These are phyloP conservation scores for Pseudocercospora cruenta DNA, from an alignment of 2,329 filamentous ascomycete species.

Conservation along the genomic window DNA sequence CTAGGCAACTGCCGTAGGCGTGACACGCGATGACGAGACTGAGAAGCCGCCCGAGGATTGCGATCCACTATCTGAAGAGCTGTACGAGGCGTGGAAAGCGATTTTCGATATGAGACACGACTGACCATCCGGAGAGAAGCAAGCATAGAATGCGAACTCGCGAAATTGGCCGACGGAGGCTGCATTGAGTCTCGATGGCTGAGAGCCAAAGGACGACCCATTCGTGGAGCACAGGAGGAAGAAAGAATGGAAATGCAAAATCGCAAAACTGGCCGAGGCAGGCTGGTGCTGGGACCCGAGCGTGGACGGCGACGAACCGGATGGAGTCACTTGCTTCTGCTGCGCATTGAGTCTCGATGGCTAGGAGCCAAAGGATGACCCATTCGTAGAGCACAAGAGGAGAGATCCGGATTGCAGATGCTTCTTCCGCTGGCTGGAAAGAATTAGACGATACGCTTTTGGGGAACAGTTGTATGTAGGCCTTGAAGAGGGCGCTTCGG, in stretches of 20 bases:
- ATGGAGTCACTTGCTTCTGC: slow-evolving; percentile 89
- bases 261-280: slow-evolving; percentile 85
- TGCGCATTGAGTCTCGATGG: slow-evolving; percentile 88
- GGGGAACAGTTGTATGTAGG: too few species aligned
- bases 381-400: slow-evolving; percentile 83
- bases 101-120: slow-evolving; percentile 70
- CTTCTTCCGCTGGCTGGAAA: slow-evolving; percentile 54
- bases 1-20: too few species aligned
- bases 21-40: slow-evolving; percentile 58
- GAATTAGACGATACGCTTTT: too few species aligned
- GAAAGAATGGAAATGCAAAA: slow-evolving; percentile 86
- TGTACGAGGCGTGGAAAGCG: slow-evolving; percentile 75
- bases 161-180: too few species aligned
- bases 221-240: slow-evolving; percentile 70
- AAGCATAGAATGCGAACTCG: too few species aligned
- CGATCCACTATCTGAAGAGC: slow-evolving; percentile 71
- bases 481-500: too few species aligned
- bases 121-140: slow-evolving; percentile 63
- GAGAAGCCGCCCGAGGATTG: slow-evolving; percentile 65
- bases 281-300: slow-evolving; percentile 94
- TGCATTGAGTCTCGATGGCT: too few species aligned
- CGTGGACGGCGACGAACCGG: slow-evolving; percentile 68
- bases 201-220: too few species aligned
- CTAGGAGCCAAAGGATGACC: slow-evolving; percentile 92
- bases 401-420: slow-evolving; percentile 81